Evolutionary conservation across 1,139 yeast genomes (phyloP).

Genomic region (Zygoascus hellenicus): DNA sequence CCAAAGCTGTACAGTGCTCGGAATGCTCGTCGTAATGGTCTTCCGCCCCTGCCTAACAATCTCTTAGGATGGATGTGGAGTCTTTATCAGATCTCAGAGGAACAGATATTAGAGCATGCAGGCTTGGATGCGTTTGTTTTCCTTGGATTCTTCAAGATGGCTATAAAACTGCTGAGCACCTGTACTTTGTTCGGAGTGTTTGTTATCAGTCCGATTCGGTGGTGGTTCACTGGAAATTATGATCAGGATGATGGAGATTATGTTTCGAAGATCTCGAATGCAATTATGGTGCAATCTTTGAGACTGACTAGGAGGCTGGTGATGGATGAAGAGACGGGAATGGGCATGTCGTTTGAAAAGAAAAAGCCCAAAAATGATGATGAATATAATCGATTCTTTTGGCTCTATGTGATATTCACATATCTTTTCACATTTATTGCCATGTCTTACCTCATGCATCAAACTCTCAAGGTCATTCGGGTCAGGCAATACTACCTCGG

Average conservation of each 20-base stretch:
- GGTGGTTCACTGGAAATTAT: slow-evolving; percentile 61
- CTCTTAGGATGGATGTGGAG: slow-evolving; percentile 77
- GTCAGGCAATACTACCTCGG: slow-evolving; percentile 83
- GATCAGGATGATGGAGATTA: slow-evolving; percentile 39
- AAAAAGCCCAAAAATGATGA: slow-evolving; percentile 26
- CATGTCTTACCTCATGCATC: slow-evolving; percentile 54
- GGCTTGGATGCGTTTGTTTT: slow-evolving; percentile 84
- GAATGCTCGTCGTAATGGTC: slow-evolving; percentile 31
- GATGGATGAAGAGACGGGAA: background rate
- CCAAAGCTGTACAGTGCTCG: slow-evolving; percentile 68
- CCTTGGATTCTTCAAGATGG: slow-evolving; percentile 71
- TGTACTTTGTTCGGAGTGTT: slow-evolving; percentile 59
- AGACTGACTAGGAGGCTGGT: background rate
- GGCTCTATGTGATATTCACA: slow-evolving; percentile 86
- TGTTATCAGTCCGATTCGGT: slow-evolving; percentile 68
- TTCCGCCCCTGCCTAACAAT: slow-evolving; percentile 43
- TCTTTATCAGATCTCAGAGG: slow-evolving; percentile 59
- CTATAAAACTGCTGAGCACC: slow-evolving; percentile 54
- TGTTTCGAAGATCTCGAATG: background rate
- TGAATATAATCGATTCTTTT: slow-evolving; percentile 40
- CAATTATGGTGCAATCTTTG: background rate
- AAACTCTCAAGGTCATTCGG: slow-evolving; percentile 64
- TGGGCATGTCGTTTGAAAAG: background rate
- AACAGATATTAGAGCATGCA: slow-evolving; percentile 77
- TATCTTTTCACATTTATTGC: slow-evolving; percentile 74